Percentiles rank a stretch among this genome's conserved stretches.
These are phyloP conservation scores for Thermomyces lanuginosus DNA, from an alignment of 2,329 filamentous ascomycete species.

Conservation along the genomic window DNA sequence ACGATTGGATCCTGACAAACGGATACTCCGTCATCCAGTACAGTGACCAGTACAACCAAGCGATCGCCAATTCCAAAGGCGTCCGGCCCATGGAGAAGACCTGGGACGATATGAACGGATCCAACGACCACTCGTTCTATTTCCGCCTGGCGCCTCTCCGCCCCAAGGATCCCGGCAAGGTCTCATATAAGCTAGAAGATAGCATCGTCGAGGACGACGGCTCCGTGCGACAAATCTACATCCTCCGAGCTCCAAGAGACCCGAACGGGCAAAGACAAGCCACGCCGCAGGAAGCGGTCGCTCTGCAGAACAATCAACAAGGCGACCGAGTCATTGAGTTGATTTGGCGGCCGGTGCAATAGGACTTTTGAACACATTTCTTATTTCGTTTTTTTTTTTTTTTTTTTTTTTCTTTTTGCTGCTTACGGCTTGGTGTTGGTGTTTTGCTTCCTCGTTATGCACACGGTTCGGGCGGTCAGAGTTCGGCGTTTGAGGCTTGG, in stretches of 20 bases:
- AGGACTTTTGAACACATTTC: not conserved
- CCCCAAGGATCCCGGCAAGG: slow-evolving; percentile 31
- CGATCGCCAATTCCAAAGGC: slow-evolving; percentile 21
- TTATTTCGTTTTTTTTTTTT: not conserved
- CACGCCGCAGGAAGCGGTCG: too few species aligned
- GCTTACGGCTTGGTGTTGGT: not conserved
- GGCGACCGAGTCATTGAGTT: slow-evolving; percentile 27
- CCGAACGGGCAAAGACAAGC: too few species aligned
- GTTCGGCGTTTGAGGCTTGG: too few species aligned
- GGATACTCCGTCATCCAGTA: slow-evolving; percentile 43
- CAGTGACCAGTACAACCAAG: slow-evolving; percentile 30
- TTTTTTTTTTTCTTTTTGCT: not conserved
- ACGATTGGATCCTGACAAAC: slow-evolving; percentile 39
- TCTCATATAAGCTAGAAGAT: slow-evolving; percentile 35
- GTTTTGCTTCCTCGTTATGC: not conserved
- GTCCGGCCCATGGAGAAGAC: slow-evolving; percentile 36
- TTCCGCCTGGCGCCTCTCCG: slow-evolving; percentile 39
- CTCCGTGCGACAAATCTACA: slow-evolving; percentile 39
- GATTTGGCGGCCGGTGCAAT: slow-evolving; percentile 16
- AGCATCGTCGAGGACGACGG: slow-evolving; percentile 27
- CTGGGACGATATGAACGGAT: slow-evolving; percentile 32
- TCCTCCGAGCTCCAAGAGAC: too few species aligned
- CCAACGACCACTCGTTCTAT: slow-evolving; percentile 30
- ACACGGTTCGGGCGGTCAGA: too few species aligned
- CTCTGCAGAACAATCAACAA: slow-evolving; percentile 22